phyloP scores from a whole-genome alignment of 2,329 filamentous ascomycete species.

The Aspergillus tanneri region DNA sequence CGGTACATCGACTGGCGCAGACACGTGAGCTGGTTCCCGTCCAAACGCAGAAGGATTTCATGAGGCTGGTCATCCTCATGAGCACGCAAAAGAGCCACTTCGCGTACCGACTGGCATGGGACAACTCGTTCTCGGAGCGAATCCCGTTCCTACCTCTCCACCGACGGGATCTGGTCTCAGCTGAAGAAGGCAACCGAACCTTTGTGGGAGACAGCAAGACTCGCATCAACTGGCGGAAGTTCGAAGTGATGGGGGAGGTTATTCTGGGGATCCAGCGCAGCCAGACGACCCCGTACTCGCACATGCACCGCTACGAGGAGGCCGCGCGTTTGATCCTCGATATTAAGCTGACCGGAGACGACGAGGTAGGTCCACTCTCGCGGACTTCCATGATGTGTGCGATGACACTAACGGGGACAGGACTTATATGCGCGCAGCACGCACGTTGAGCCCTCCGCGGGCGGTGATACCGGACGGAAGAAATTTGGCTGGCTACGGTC shows the following conservation, averaged over 20 bases:
- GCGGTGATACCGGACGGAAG: constrained; percentile 38
- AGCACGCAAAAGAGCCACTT: constrained; percentile 88
- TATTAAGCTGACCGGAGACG: constrained; percentile 76
- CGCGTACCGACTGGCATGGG: constrained; percentile 95
- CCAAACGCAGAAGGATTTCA: constrained; percentile 76
- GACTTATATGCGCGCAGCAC: constrained; percentile 60
- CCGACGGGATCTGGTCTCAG: constrained; percentile 82
- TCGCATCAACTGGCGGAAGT: constrained; percentile 96
- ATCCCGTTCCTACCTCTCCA: constrained; percentile 94
- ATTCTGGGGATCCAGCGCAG: constrained; percentile 88
- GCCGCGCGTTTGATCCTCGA: constrained; percentile 76
- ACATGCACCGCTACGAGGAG: constrained; percentile 66
- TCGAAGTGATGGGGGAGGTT: constrained; percentile 91
- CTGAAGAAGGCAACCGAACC: constrained; percentile 88
- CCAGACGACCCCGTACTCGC: constrained; percentile 78
- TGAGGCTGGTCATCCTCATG: constrained; percentile 88
- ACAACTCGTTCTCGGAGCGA: constrained; percentile 83
- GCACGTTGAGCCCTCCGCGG: constrained; percentile 51
- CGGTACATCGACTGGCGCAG: constrained; percentile 77
- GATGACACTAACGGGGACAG: constrained; percentile 39
- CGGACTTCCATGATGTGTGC: constrained; percentile 1
- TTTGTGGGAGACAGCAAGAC: constrained; percentile 73
- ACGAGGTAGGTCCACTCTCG: constrained; percentile 66
- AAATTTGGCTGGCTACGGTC: constrained; percentile 47
- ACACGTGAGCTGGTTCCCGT: constrained; percentile 74